Evolutionary conservation across 768 basidiomycete genomes (phyloP), one percentile per base, ranked within the genome.

Genomic region (Exidia glandulosa): DNA sequence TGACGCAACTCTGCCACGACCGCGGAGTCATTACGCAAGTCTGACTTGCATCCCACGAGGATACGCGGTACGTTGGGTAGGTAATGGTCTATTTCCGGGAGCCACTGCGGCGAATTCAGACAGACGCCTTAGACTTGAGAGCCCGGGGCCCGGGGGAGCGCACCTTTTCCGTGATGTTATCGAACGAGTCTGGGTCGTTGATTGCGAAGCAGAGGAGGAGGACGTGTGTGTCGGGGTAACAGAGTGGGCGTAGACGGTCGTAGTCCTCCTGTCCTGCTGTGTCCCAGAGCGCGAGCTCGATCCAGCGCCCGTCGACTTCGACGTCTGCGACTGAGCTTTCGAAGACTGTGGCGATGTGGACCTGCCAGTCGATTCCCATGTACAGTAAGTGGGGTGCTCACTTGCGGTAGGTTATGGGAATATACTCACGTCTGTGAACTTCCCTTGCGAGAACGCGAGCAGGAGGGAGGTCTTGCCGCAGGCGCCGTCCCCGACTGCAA

Each of bases 21-120:
- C 64, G 87, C 82, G 27, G 88, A 85, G 74, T 97, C 92, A 58
- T 80, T 74, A 32, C 95, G 85, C 33, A 98, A 77, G 75, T 99
- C 95, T 30, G 80, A 90, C 57, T 66, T 66, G 62, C 66, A 66
- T 16, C 64, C 66, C 29, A 66, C 60, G 19, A 66, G 64, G 47
- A 66, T 55, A 55, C 63, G 60, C 30, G 66, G 66, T 13, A 66
- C 57, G 56, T 59, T 60, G 10, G 62, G 62, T 57, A 60, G 59
- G 58, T 63, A 62, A 61, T 66, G 65, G 6, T 59, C 32, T 32
- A 66, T 61, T 58, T 65, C 66, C n/a, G 66, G 61, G 52, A 66
- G 60, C 66, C 66, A 66, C 62, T 65, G 57, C 25, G 1, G 41
- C 2, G 41, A 23, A 45, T 23, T 54, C 2, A 31, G 50, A 27